A percentile compares a stretch with the other conserved stretches of the same genome.
Conservation (phyloP, 2,329 filamentous ascomycete genomes). For the Cryphonectria japonica region DNA sequence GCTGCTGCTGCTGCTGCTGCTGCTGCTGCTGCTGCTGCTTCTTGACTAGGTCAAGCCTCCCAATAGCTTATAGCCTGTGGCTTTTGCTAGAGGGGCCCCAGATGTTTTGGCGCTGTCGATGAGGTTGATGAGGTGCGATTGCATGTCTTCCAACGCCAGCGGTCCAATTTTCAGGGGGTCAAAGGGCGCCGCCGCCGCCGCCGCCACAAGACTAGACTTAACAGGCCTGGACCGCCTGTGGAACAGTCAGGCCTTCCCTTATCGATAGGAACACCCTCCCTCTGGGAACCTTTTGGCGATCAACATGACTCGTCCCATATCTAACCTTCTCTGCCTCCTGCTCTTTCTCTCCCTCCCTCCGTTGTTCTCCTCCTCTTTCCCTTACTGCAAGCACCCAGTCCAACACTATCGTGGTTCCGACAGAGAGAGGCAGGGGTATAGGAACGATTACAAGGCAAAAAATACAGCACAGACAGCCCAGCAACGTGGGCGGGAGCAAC, state of each 20-base stretch:
- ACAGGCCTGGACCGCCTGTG: not conserved
- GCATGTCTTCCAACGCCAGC: not conserved
- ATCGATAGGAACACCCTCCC: not conserved
- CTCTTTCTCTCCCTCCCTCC: not conserved
- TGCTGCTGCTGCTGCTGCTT: not conserved
- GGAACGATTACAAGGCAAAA: not conserved
- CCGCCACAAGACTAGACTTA: not conserved
- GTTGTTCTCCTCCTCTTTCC: not conserved
- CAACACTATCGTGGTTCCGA: not conserved
- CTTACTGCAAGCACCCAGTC: not conserved
- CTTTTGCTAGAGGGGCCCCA: too few relatives aligned
- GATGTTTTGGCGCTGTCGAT: too few relatives aligned
- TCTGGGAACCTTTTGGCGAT: not conserved
- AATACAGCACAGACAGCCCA: not conserved
- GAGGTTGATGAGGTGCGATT: too few relatives aligned
- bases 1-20: not conserved
- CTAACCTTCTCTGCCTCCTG: not conserved
- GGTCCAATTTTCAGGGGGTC: not conserved
- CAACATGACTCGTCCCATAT: conserved; percentile 2
- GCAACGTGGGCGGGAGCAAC: too few relatives aligned
- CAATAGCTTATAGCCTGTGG: not conserved
- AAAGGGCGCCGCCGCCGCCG: not conserved
- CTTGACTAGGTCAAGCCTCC: not conserved
- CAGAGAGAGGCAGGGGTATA: not conserved
- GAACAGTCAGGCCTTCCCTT: not conserved